These are phyloP conservation scores for Trifolium repens DNA, from an alignment of 306 rosid species.

Conservation along the genomic window DNA sequence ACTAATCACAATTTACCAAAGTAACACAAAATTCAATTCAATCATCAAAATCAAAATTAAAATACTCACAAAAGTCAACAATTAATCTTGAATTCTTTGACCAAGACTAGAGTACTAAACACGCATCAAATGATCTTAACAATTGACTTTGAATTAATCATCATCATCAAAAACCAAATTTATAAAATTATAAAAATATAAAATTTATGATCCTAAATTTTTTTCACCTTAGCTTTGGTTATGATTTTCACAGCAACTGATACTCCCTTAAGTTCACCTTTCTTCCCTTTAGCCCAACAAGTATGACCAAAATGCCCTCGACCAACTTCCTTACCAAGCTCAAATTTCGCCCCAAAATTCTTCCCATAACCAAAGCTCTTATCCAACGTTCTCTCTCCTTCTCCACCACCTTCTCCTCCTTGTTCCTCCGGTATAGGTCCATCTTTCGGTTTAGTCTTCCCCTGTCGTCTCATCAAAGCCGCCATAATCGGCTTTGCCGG, in stretches of 20 bases:
- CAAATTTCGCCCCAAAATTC: constrained; percentile 83
- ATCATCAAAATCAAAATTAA: constrained; percentile 42
- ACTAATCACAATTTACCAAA: background rate
- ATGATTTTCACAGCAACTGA: constrained; percentile 95
- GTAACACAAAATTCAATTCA: constrained; percentile 14
- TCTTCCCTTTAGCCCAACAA: constrained; percentile 86
- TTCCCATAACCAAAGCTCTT: constrained; percentile 86
- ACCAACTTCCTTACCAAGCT: constrained; percentile 90
- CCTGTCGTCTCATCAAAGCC: constrained; percentile 62
- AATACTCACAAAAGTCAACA: constrained; percentile 20
- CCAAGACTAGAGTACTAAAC: constrained; percentile 7
- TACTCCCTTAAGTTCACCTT: constrained; percentile 85
- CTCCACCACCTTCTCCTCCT: constrained; percentile 55
- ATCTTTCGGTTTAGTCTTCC: constrained; percentile 65
- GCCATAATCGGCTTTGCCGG: constrained; percentile 99
- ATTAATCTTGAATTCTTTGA: constrained; percentile 34
- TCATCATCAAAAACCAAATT: constrained; percentile 7
- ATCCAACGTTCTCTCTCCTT: constrained; percentile 70
- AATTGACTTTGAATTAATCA: background rate
- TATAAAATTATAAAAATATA: too few species aligned
- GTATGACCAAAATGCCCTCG: constrained; percentile 99
- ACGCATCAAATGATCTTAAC: constrained; percentile 27
- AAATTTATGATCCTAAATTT: background rate
- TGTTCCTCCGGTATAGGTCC: constrained; percentile 92
- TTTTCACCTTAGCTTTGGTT: constrained; percentile 81